These are phyloP conservation scores for Brassica napus DNA, from an alignment of 345 rosid genomes.

Conservation along the genomic window DNA sequence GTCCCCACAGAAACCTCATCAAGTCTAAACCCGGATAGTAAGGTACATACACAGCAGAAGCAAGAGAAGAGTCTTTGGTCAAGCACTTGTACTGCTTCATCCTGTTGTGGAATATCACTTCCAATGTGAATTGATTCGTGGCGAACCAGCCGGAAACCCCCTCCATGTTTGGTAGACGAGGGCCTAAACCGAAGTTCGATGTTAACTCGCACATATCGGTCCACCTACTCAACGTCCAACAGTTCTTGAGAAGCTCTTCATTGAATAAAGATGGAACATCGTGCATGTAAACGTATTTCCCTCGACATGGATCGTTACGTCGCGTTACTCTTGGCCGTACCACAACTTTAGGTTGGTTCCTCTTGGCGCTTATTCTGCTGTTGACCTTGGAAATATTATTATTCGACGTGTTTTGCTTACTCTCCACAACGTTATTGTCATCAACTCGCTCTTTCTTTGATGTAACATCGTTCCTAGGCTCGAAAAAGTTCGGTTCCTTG, in stretches of 20 bases:
- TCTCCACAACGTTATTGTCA: slow-evolving; percentile 5
- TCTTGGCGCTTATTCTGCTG: background rate
- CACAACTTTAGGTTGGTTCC: slow-evolving; percentile 12
- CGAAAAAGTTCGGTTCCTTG: slow-evolving; percentile 23
- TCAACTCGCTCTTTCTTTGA: slow-evolving; percentile 13
- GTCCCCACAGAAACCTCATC: slow-evolving; percentile 63
- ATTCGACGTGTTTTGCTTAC: background rate
- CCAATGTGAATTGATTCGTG: slow-evolving; percentile 73
- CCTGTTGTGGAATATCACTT: slow-evolving; percentile 76
- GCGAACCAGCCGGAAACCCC: slow-evolving; percentile 66
- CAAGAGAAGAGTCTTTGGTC: slow-evolving; percentile 61
- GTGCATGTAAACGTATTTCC: slow-evolving; percentile 59
- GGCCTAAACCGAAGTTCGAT: slow-evolving; percentile 66
- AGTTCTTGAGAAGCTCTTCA: slow-evolving; percentile 63
- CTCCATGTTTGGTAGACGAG: slow-evolving; percentile 41
- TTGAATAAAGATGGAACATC: slow-evolving; percentile 62
- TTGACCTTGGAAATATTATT: background rate
- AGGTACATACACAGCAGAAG: slow-evolving; percentile 75
- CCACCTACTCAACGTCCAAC: slow-evolving; percentile 61
- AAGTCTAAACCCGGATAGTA: slow-evolving; percentile 81
- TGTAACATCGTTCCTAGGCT: slow-evolving; percentile 5
- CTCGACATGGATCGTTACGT: slow-evolving; percentile 45
- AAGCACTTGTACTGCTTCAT: slow-evolving; percentile 78
- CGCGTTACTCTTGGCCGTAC: slow-evolving; percentile 26
- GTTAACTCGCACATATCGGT: slow-evolving; percentile 57